These are phyloP conservation scores for Striga asiatica DNA, from an alignment of 257 asterid genomes.

Conservation along the genomic window DNA sequence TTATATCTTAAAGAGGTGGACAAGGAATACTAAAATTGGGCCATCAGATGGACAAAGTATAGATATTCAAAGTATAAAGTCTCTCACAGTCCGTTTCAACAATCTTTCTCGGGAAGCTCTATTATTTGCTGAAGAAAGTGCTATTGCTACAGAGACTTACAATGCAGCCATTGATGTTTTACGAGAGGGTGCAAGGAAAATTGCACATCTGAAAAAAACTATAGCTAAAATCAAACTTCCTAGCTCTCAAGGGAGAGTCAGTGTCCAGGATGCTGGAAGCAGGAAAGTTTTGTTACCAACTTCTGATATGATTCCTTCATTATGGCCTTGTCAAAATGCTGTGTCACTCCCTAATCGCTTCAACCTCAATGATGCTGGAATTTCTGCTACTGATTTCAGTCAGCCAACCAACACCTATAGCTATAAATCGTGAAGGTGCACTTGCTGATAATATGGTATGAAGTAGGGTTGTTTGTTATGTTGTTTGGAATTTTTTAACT, in stretches of 20 bases:
- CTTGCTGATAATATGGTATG: slow-evolving; percentile 56
- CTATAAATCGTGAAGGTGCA: slow-evolving; percentile 51
- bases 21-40: slow-evolving; percentile 40
- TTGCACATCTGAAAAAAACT: slow-evolving; percentile 36
- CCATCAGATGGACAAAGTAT: slow-evolving; percentile 32
- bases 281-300: slow-evolving; percentile 28
- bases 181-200: slow-evolving; percentile 51
- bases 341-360: slow-evolving; percentile 32
- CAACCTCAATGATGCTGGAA: slow-evolving; percentile 45
- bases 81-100: slow-evolving; percentile 54
- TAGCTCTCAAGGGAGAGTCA: slow-evolving; percentile 34
- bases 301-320: slow-evolving; percentile 33
- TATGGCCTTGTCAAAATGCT: slow-evolving; percentile 61
- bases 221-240: slow-evolving; percentile 35
- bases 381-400: neutral
- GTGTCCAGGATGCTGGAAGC: slow-evolving; percentile 30
- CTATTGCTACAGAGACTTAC: slow-evolving; percentile 50
- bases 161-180: slow-evolving; percentile 44
- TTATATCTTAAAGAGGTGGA: slow-evolving; percentile 69
- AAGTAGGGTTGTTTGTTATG: slow-evolving; percentile 3
- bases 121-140: slow-evolving; percentile 59
- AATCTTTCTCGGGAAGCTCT: slow-evolving; percentile 50
- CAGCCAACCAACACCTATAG: slow-evolving; percentile 48
- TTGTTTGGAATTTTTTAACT: neutral
- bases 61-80: slow-evolving; percentile 22